Percentiles rank a stretch among this genome's conserved stretches.
Conservation (phyloP, 805 yeast genomes). For the Saturnispora dispora region DNA sequence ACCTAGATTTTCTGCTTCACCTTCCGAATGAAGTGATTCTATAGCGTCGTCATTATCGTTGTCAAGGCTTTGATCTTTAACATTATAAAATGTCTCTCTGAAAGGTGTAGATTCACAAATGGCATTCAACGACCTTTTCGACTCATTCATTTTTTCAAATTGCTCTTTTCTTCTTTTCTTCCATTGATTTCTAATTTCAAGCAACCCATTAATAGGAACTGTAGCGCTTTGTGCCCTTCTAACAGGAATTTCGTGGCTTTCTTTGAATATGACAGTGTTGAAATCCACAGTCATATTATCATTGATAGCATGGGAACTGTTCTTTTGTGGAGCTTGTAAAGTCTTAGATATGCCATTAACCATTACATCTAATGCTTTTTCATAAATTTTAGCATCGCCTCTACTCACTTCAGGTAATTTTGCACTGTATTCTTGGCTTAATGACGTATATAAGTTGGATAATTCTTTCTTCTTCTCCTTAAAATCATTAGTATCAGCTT, state of each 20-base stretch:
- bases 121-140: neutral
- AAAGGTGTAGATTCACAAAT: neutral
- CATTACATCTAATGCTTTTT: neutral
- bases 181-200: slow-evolving; percentile 8
- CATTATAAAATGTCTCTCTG: neutral
- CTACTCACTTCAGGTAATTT: neutral
- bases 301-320: neutral
- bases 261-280: slow-evolving; percentile 2
- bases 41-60: slow-evolving; percentile 3
- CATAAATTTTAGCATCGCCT: neutral
- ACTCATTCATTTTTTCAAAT: neutral
- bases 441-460: neutral
- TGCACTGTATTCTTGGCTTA: neutral
- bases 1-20: neutral
- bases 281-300: neutral
- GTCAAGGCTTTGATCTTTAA: neutral
- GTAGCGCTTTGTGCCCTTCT: slow-evolving; percentile 5
- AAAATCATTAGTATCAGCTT: neutral
- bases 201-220: neutral
- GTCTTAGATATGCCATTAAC: neutral
- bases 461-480: neutral
- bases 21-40: neutral
- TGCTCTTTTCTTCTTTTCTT: neutral
- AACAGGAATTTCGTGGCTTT: neutral
- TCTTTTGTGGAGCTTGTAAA: too few relatives aligned